Percentiles rank a stretch among this genome's conserved stretches.
phyloP scores from a whole-genome alignment of 2,329 filamentous ascomycete species.

The Davidsoniella australis region DNA sequence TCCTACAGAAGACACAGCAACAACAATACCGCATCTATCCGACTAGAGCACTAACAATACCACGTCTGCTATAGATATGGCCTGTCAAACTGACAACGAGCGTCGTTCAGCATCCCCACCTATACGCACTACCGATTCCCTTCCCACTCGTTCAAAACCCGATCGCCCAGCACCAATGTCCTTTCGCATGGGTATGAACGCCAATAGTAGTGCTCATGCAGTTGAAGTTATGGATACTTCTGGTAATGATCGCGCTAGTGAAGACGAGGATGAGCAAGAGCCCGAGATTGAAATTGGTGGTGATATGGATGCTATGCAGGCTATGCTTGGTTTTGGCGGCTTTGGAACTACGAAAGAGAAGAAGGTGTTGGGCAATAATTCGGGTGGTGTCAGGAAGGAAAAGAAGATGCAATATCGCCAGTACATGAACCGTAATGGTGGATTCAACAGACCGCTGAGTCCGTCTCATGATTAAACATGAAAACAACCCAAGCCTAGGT shows the following conservation, averaged over 20 bases:
- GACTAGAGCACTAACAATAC: constrained; percentile 1
- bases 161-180: constrained; percentile 18
- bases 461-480: constrained; percentile 22
- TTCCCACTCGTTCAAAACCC: constrained; percentile 22
- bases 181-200: constrained; percentile 22
- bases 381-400: constrained; percentile 69
- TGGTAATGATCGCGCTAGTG: constrained; percentile 14
- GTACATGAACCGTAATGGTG: constrained; percentile 81
- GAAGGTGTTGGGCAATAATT: constrained; percentile 75
- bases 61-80: constrained; percentile 2
- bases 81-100: constrained; percentile 15
- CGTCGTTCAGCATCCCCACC: constrained; percentile 24
- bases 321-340: constrained; percentile 75
- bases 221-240: background rate
- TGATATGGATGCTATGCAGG: constrained; percentile 56
- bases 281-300: constrained; percentile 41
- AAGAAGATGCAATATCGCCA: constrained; percentile 92
- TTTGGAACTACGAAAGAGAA: constrained; percentile 80
- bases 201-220: constrained; percentile 1
- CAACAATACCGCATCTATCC: background rate
- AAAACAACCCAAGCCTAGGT: too few species aligned
- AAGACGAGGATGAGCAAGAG: constrained; percentile 24
- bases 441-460: constrained; percentile 65
- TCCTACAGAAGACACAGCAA: background rate
- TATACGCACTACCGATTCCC: constrained; percentile 14